A percentile compares a stretch with the other conserved stretches of the same genome.
Conservation (phyloP, 768 basidiomycete species). For the Podaxis sp. region DNA sequence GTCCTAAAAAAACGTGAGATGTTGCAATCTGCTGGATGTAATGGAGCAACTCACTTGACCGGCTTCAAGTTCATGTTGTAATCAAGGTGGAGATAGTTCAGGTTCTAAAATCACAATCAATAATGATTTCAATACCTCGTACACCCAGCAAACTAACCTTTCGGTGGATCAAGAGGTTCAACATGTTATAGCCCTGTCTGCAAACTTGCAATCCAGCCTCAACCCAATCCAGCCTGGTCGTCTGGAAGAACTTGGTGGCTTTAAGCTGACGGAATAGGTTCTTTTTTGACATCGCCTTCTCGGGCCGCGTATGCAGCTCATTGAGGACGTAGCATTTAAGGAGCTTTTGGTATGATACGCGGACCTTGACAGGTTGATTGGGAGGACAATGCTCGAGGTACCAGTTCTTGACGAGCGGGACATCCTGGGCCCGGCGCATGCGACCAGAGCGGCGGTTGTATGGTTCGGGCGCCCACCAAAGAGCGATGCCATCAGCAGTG, state of each 20-base stretch:
- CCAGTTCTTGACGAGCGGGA: slow-evolving; percentile 97
- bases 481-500: slow-evolving; percentile 93
- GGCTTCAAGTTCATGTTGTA: slow-evolving; percentile 99
- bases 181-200: slow-evolving; percentile 99
- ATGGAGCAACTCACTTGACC: slow-evolving; percentile 54
- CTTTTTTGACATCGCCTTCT: slow-evolving; percentile 98
- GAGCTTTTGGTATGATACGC: slow-evolving; percentile 98
- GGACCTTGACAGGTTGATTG: slow-evolving; percentile 93
- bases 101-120: slow-evolving; percentile 48
- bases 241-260: slow-evolving; percentile 99
- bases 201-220: slow-evolving; percentile 98
- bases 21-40: neutral
- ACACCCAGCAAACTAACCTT: slow-evolving; percentile 53
- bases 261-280: slow-evolving; percentile 94
- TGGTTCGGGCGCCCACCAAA: slow-evolving; percentile 99
- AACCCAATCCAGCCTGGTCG: slow-evolving; percentile 97
- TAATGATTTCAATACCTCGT: neutral
- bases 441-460: slow-evolving; percentile 90
- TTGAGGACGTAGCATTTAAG: slow-evolving; percentile 95
- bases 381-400: slow-evolving; percentile 98
- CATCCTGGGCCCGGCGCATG: slow-evolving; percentile 92
- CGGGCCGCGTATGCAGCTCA: slow-evolving; percentile 81
- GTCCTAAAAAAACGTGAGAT: slow-evolving; percentile 52
- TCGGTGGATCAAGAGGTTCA: slow-evolving; percentile 97
- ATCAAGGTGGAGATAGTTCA: slow-evolving; percentile 93